Percentiles rank a stretch among this genome's conserved stretches.
phyloP scores from a whole-genome alignment of 2,329 filamentous ascomycete genomes.

The Sporothrix sp. region DNA sequence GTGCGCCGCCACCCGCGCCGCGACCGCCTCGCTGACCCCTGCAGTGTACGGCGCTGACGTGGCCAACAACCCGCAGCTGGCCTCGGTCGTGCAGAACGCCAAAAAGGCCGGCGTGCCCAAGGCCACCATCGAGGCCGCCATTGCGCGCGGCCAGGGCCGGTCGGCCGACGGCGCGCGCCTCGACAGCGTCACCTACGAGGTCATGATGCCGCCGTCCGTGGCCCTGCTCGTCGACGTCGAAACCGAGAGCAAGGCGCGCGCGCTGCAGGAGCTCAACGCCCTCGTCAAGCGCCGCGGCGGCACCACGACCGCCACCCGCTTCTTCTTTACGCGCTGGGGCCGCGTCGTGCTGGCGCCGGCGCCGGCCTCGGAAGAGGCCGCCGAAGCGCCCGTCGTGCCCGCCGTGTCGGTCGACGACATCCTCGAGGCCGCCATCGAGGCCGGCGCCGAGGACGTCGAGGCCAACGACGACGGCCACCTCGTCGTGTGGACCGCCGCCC shows the following conservation, averaged over 20 bases:
- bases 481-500: constrained; percentile 60
- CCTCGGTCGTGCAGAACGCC: constrained; percentile 57
- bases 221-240: constrained; percentile 77
- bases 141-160: constrained; percentile 80
- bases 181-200: constrained; percentile 71
- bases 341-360: constrained; percentile 56
- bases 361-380: constrained; percentile 57
- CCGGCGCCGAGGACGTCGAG: constrained; percentile 67
- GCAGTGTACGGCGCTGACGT: constrained; percentile 55
- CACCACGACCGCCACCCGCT: constrained; percentile 62
- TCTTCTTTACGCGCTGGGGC: constrained; percentile 77
- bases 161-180: constrained; percentile 64
- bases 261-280: constrained; percentile 61
- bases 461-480: constrained; percentile 55
- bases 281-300: constrained; percentile 65
- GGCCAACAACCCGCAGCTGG: constrained; percentile 65
- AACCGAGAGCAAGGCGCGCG: constrained; percentile 69
- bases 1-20: too few species aligned
- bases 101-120: constrained; percentile 84
- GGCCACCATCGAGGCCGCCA: constrained; percentile 63
- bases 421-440: constrained; percentile 74
- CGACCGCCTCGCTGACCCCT: constrained; percentile 3
- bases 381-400: constrained; percentile 56
- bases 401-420: constrained; percentile 56
- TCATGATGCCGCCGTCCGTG: constrained; percentile 65